A percentile compares a stretch with the other conserved stretches of the same genome.
Conservation (phyloP, 768 basidiomycete genomes). For the Phylloporus sp. region DNA sequence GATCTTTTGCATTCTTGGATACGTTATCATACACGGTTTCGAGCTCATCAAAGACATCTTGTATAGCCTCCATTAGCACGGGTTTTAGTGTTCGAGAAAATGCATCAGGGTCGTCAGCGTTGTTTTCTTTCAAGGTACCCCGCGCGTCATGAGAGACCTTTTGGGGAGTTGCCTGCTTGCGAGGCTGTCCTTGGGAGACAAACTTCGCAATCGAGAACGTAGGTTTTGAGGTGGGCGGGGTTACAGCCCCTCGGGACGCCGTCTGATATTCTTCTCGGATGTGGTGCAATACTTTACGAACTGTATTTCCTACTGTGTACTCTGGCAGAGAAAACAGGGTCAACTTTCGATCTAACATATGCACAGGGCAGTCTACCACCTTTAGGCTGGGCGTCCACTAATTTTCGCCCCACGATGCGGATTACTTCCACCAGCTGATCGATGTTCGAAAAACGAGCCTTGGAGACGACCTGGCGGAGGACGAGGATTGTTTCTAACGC, state of each 20-base stretch:
- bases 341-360: conserved; percentile 5
- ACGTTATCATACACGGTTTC: conserved; percentile 95
- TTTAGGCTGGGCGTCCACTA: conserved; percentile 93
- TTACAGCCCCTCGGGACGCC: conserved; percentile 49
- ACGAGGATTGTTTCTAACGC: conserved; percentile 88
- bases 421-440: conserved; percentile 80
- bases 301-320: conserved; percentile 91
- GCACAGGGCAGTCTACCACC: conserved; percentile 42
- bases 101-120: conserved; percentile 72
- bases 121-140: conserved; percentile 59
- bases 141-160: conserved; percentile 45
- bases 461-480: conserved; percentile 83
- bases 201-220: conserved; percentile 78
- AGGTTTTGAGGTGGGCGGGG: conserved; percentile 34
- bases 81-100: conserved; percentile 81
- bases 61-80: conserved; percentile 93
- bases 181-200: conserved; percentile 72
- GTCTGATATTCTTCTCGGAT: conserved; percentile 94
- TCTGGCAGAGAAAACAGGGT: conserved; percentile 45
- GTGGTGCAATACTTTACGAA: conserved; percentile 87
- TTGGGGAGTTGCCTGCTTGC: conserved; percentile 36
- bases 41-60: conserved; percentile 92
- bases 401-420: conserved; percentile 66
- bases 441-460: conserved; percentile 80
- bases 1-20: conserved; percentile 89